phyloP scores from a whole-genome alignment of 2,329 filamentous ascomycete species.

The Nectriaceae sp. region DNA sequence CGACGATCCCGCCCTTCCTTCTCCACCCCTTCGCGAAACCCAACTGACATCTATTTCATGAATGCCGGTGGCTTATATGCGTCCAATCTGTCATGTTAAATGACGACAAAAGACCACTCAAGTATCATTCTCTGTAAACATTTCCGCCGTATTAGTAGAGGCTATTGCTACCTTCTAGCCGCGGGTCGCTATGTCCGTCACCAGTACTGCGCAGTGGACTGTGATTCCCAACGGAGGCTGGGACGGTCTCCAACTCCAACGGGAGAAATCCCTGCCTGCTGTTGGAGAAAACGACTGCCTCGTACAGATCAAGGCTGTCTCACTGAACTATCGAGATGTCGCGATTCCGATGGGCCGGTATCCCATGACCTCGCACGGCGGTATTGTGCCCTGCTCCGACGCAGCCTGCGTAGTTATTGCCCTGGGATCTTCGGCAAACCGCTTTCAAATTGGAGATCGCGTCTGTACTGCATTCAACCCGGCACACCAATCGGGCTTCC shows the following conservation, averaged over 20 bases:
- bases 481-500: constrained; percentile 41
- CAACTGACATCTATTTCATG: no score
- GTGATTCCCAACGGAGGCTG: neutral
- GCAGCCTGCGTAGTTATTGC: constrained; percentile 49
- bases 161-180: no score
- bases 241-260: neutral
- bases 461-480: constrained; percentile 58
- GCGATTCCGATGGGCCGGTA: constrained; percentile 4
- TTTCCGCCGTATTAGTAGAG: no score
- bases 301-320: constrained; percentile 2
- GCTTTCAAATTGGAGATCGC: constrained; percentile 46
- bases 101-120: no score
- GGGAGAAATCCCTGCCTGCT: neutral
- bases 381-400: constrained; percentile 34
- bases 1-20: no score
- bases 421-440: constrained; percentile 42
- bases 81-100: no score
- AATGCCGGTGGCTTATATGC: no score
- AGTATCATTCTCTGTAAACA: no score
- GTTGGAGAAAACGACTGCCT: neutral
- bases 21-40: no score
- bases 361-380: constrained; percentile 1
- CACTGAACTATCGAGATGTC: constrained; percentile 8
- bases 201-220: neutral
- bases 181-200: neutral